Evolutionary conservation across 345 rosid genomes (phyloP).

Genomic region (Cardamine resedifolia): DNA sequence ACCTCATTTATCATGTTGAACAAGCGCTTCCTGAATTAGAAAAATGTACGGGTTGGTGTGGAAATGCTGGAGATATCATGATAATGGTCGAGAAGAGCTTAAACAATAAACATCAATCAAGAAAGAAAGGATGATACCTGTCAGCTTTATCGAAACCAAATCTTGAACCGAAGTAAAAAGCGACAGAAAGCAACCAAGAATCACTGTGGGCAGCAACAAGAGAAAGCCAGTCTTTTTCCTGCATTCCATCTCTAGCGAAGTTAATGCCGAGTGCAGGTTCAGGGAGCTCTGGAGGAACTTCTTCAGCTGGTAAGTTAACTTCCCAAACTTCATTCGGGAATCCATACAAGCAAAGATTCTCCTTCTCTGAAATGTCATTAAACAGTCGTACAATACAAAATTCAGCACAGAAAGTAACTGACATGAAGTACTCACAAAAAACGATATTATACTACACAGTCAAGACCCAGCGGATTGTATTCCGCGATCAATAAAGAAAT

Average conservation of each 20-base stretch:
- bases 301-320: constrained; percentile 85
- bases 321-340: constrained; percentile 76
- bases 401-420: constrained; percentile 2
- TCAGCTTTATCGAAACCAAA: constrained; percentile 66
- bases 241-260: constrained; percentile 86
- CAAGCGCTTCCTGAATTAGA: constrained; percentile 60
- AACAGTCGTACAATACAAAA: constrained; percentile 4
- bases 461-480: background rate
- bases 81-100: background rate
- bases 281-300: constrained; percentile 91
- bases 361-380: constrained; percentile 54
- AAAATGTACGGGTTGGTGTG: background rate
- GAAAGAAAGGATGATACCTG: constrained; percentile 47
- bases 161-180: constrained; percentile 80
- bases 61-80: background rate
- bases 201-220: constrained; percentile 86
- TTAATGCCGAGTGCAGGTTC: constrained; percentile 91
- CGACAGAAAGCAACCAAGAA: constrained; percentile 73
- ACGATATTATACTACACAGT: background rate
- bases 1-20: constrained; percentile 69
- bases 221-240: constrained; percentile 78
- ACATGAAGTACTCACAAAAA: background rate
- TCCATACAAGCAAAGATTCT: constrained; percentile 86
- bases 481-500: background rate
- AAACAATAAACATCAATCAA: background rate